These are phyloP conservation scores for Phytophthora fragariae DNA, from an alignment of 352 stramenopile genomes.

Conservation along the genomic window DNA sequence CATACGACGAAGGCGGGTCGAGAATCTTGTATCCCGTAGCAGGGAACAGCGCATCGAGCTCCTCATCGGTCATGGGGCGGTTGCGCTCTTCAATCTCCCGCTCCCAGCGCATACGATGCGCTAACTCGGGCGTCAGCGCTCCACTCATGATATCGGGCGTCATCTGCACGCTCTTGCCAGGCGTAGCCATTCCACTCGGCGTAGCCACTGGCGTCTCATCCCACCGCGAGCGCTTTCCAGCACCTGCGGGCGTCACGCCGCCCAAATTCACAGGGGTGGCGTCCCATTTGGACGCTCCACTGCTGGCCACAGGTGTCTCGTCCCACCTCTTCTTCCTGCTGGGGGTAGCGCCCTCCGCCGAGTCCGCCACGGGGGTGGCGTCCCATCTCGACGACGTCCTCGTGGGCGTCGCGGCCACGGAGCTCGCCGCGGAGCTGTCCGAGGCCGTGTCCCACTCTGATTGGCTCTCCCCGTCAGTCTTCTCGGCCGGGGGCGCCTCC, in stretches of 20 bases:
- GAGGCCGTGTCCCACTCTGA: conserved; percentile 85
- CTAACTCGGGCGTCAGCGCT: conserved; percentile 89
- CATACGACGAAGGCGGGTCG: conserved; percentile 94
- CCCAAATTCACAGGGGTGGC: conserved; percentile 86
- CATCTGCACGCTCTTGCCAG: conserved; percentile 65
- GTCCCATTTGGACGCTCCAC: conserved; percentile 89
- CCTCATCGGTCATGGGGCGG: conserved; percentile 94
- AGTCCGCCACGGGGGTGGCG: conserved; percentile 56
- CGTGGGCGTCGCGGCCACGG: conserved; percentile 57
- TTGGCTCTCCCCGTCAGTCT: conserved; percentile 66
- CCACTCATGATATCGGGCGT: conserved; percentile 76
- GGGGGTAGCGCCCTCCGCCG: conserved; percentile 43
- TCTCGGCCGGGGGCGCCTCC: conserved; percentile 48
- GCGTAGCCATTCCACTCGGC: conserved; percentile 53
- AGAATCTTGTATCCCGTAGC: conserved; percentile 96
- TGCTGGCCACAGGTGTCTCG: conserved; percentile 74
- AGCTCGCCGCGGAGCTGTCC: conserved; percentile 43
- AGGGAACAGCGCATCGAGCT: conserved; percentile 98
- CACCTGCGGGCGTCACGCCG: conserved; percentile 59
- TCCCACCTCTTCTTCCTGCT: conserved; percentile 87
- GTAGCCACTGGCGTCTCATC: conserved; percentile 94
- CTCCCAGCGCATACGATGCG: conserved; percentile 95
- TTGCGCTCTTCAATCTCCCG: conserved; percentile 98
- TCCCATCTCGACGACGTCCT: conserved; percentile 80
- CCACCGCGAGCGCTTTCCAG: conserved; percentile 94